phyloP scores from a whole-genome alignment of 805 yeast genomes.

The Metschnikowia dekortorum region DNA sequence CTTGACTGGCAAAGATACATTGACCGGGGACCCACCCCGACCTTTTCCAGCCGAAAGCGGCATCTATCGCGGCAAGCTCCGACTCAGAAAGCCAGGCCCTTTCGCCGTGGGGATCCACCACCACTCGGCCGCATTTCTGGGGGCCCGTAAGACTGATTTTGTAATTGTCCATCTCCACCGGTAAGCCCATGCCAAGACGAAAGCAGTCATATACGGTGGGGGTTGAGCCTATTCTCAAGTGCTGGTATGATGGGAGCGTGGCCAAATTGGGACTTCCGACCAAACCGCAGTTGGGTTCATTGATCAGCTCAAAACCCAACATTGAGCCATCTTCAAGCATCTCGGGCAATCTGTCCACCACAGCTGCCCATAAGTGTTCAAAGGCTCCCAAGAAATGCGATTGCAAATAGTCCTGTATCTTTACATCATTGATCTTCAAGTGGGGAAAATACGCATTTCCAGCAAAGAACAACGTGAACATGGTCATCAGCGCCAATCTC shows the following conservation, averaged over 20 bases:
- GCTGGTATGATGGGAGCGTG: slow-evolving; percentile 54
- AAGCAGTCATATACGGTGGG: slow-evolving; percentile 79
- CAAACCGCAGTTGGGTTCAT: slow-evolving; percentile 80
- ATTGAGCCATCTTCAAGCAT: slow-evolving; percentile 45
- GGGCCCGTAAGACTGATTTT: slow-evolving; percentile 76
- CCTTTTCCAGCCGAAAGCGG: slow-evolving; percentile 68
- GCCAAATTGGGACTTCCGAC: slow-evolving; percentile 59
- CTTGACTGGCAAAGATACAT: slow-evolving; percentile 79
- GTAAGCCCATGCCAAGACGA: slow-evolving; percentile 72
- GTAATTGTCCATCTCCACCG: slow-evolving; percentile 65
- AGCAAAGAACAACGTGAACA: slow-evolving; percentile 83
- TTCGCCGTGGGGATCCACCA: slow-evolving; percentile 62
- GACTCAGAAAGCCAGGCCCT: slow-evolving; percentile 63
- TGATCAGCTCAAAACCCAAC: slow-evolving; percentile 78
- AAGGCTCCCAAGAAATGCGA: slow-evolving; percentile 54
- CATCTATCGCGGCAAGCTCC: slow-evolving; percentile 45
- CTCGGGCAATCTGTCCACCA: slow-evolving; percentile 24
- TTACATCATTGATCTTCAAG: slow-evolving; percentile 61
- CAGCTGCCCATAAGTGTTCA: slow-evolving; percentile 29
- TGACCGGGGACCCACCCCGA: slow-evolving; percentile 62
- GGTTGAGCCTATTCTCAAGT: slow-evolving; percentile 70
- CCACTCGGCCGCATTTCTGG: slow-evolving; percentile 49
- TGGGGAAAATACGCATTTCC: slow-evolving; percentile 77
- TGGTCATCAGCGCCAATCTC: slow-evolving; percentile 67
- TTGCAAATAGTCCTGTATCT: slow-evolving; percentile 78